phyloP scores from a whole-genome alignment of 331 rosid species.

The Phaseolus coccineus region DNA sequence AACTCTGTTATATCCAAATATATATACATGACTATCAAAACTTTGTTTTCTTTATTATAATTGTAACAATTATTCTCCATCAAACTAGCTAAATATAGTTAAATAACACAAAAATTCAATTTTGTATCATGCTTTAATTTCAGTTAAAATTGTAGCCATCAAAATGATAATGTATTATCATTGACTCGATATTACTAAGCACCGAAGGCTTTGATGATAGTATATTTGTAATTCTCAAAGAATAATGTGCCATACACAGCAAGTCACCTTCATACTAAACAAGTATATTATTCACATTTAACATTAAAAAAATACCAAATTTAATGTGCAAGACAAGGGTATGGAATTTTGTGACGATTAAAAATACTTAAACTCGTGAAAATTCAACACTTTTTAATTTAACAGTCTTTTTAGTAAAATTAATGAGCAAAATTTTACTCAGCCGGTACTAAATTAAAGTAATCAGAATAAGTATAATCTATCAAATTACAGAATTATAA shows the following conservation, averaged over 20 bases:
- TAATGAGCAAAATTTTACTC: neutral
- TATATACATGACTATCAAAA: neutral
- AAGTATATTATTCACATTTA: slow-evolving; percentile 2
- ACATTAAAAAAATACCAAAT: neutral
- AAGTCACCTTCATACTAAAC: neutral
- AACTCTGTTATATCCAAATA: neutral
- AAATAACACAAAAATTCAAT: neutral
- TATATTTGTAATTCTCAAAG: neutral
- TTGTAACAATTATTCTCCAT: neutral
- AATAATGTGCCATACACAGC: neutral
- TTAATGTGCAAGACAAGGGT: slow-evolving; percentile 18
- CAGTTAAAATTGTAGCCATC: neutral
- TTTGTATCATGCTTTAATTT: neutral
- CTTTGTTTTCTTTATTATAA: neutral
- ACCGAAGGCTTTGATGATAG: neutral
- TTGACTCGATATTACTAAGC: neutral
- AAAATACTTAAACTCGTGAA: neutral
- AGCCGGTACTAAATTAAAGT: neutral
- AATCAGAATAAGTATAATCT: neutral
- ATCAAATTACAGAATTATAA: too few relatives aligned
- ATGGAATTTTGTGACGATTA: neutral
- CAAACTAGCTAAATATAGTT: neutral
- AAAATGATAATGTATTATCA: neutral
- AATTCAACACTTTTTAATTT: neutral
- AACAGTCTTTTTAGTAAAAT: neutral